Conservation (phyloP, 2,329 filamentous ascomycete species). For the Trichoderma sp. region DNA sequence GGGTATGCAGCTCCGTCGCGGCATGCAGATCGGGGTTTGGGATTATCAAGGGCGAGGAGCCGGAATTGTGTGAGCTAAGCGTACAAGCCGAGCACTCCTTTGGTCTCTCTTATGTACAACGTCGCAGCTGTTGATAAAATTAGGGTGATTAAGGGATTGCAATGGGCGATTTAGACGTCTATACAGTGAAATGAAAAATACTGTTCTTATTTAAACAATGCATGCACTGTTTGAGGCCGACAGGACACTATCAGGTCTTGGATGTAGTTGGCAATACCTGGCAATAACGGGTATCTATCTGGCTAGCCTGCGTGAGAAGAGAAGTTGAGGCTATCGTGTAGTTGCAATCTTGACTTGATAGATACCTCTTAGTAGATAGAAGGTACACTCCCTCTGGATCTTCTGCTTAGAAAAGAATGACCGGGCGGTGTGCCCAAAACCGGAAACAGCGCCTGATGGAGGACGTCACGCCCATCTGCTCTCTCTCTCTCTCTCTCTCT, state of each 20-base stretch:
- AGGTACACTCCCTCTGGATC: background rate
- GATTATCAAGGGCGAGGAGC: slow-evolving; percentile 39
- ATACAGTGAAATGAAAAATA: slow-evolving; percentile 16
- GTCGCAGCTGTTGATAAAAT: slow-evolving; percentile 1
- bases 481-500: background rate
- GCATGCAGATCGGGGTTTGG: background rate
- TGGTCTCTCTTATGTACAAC: slow-evolving; percentile 9
- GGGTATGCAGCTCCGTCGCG: slow-evolving; percentile 2
- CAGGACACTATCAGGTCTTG: no score
- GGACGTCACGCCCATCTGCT: background rate
- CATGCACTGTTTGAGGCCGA: background rate
- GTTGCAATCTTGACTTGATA: no score
- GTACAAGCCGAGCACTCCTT: slow-evolving; percentile 40
- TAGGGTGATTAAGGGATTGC: slow-evolving; percentile 1
- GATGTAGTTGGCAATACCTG: no score
- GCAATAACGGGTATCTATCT: no score
- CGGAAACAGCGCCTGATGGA: background rate
- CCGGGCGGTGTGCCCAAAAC: background rate
- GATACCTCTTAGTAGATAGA: no score
- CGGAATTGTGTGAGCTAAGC: slow-evolving; percentile 49
- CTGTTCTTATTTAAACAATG: background rate
- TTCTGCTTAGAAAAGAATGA: background rate
- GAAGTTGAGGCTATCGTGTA: no score
- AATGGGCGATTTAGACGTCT: slow-evolving; percentile 19
- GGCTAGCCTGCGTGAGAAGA: no score